Evolutionary conservation across 2,329 filamentous ascomycete genomes (phyloP).

Genomic region (Coleophoma cylindrospora): DNA sequence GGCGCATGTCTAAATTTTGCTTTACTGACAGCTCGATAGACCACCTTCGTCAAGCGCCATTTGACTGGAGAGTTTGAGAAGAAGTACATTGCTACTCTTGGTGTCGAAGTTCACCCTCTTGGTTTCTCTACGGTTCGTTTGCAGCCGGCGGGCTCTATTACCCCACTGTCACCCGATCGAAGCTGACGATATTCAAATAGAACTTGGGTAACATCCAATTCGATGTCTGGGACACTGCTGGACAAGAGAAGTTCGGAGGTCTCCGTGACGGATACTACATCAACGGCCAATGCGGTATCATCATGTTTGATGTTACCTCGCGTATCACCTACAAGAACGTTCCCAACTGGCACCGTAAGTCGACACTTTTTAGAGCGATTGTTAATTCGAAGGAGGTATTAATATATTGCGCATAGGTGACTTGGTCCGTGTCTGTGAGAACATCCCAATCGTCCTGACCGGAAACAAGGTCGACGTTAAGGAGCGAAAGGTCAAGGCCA

Average conservation of each 20-base stretch:
- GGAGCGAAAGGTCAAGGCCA: constrained; percentile 99
- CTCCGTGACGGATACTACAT: constrained; percentile 99
- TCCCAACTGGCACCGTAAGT: constrained; percentile 99
- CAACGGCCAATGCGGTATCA: constrained; percentile 99
- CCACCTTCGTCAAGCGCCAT: constrained; percentile 99
- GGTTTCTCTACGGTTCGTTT: constrained; percentile 91
- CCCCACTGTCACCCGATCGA: constrained; percentile 13
- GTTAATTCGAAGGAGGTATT: constrained; percentile 1
- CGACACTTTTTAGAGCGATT: not conserved
- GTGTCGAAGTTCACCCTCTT: constrained; percentile 98
- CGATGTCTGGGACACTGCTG: constrained; percentile 98
- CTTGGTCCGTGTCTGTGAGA: constrained; percentile 98
- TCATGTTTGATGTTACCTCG: constrained; percentile 99
- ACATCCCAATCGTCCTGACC: constrained; percentile 95
- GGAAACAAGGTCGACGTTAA: constrained; percentile 99
- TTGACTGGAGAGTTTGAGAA: constrained; percentile 99
- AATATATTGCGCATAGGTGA: constrained; percentile 59
- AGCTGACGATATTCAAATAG: constrained; percentile 30
- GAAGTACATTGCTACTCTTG: constrained; percentile 99
- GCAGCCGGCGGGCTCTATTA: constrained; percentile 9
- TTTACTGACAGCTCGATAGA: constrained; percentile 49
- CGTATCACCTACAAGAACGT: constrained; percentile 99
- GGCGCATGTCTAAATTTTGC: constrained; percentile 8
- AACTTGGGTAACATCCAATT: constrained; percentile 97
- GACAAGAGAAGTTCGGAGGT: constrained; percentile 99